A percentile compares a stretch with the other conserved stretches of the same genome.
These are phyloP conservation scores for Daedaleopsis sinensis DNA, from an alignment of 768 basidiomycete species.

Conservation along the genomic window DNA sequence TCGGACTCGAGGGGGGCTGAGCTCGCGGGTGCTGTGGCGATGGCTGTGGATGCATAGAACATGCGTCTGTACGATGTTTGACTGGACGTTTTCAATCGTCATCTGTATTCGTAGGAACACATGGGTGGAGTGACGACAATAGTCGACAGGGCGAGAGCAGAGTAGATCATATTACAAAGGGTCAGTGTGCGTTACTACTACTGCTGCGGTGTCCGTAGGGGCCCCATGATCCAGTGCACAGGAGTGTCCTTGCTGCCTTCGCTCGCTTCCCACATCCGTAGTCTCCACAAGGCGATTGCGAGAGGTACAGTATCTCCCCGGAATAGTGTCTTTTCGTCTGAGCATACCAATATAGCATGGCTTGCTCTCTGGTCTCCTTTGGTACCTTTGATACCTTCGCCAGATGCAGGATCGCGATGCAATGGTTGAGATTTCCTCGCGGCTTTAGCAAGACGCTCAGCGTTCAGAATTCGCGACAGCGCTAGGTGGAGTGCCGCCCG, in stretches of 20 bases:
- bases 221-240: constrained; percentile 7
- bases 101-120: constrained; percentile 12
- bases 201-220: neutral
- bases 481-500: constrained; percentile 58
- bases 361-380: constrained; percentile 51
- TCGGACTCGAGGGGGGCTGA: constrained; percentile 26
- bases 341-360: constrained; percentile 69
- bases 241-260: constrained; percentile 18
- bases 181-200: neutral
- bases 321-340: constrained; percentile 49
- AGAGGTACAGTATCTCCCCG: constrained; percentile 65
- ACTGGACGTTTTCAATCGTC: constrained; percentile 16
- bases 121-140: neutral
- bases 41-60: constrained; percentile 45
- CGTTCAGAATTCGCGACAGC: constrained; percentile 48
- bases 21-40: constrained; percentile 38
- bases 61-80: constrained; percentile 16
- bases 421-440: neutral
- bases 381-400: constrained; percentile 7
- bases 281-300: constrained; percentile 77
- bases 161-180: neutral
- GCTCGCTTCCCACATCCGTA: constrained; percentile 73
- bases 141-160: neutral
- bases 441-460: constrained; percentile 42
- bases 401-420: neutral